These are phyloP conservation scores for Pichia kluyveri DNA, from an alignment of 805 yeast species.

Conservation along the genomic window DNA sequence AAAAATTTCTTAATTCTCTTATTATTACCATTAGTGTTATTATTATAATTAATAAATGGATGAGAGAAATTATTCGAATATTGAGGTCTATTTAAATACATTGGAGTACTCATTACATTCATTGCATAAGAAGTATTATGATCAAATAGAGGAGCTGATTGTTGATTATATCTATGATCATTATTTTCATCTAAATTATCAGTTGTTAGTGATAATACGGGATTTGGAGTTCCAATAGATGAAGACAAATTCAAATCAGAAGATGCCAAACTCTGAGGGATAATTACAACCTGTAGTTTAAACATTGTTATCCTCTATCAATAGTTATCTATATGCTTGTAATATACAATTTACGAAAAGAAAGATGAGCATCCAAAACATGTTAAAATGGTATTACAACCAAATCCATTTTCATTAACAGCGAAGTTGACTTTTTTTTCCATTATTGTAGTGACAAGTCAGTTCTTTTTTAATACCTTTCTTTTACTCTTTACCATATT, in stretches of 20 bases:
- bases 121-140: no score
- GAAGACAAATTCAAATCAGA: no score
- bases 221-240: neutral
- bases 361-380: no score
- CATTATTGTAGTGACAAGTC: no score
- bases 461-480: no score
- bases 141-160: neutral
- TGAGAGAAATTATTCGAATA: neutral
- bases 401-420: neutral
- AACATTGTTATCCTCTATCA: slow-evolving; percentile 3
- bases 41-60: slow-evolving; percentile 3
- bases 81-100: neutral
- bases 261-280: slow-evolving; percentile 7
- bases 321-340: no score
- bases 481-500: neutral
- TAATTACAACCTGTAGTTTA: slow-evolving; percentile 11
- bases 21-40: neutral
- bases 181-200: no score
- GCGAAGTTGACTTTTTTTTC: no score
- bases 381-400: no score
- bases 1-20: slow-evolving; percentile 39
- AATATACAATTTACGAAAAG: no score
- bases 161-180: neutral
- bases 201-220: neutral
- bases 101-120: slow-evolving; percentile 4